Base-by-base conservation (phyloP, 2,329 filamentous ascomycete species). In the Lachnellula cervina region DNA sequence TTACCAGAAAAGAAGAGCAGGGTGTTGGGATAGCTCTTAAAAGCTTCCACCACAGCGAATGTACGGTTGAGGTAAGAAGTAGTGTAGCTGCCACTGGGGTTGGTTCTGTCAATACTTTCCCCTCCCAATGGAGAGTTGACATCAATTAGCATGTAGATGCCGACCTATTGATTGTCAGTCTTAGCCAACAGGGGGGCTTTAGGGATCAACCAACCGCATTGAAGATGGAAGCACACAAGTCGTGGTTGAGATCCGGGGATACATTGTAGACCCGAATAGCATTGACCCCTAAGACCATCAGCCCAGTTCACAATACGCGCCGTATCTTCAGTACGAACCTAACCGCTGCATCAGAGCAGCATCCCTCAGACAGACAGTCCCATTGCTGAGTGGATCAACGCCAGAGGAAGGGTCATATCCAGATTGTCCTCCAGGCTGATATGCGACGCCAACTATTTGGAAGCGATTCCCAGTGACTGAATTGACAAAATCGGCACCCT, bases 1-100 rank as follows among this genome's bases (percentile, higher is more conserved):
- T 91, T 91, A 56, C 84, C 88, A 46, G 87, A 85, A 76, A 90
- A 91, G 80, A 88, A 91, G 55, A 80, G 76, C n/a, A 86, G 75
- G 11, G 82, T 83, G 73, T 87, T 87, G 66, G 82, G 82, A 67
- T 86, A 87, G 72, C 74, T 76, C 75, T 81, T 81, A 74, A 87
- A 87, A 40, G 82, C 81, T 73, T 87, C 83, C 25, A 86, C 82
- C 49, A 87, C 77, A 58, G 81, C 81, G 68, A 87, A 87, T 42
- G 82, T 86, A 62, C 82, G 80, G 73, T 86, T 86, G 55, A 86
- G 72, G 69, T 87, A 87, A 19, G 69, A 71, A 50, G 72, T 73
- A 66, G 82, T 79, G 74, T 87, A 87, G 56, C 76, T 81, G 48
- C 76, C 75, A 79, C 79, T 82, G 23, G 83, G 83, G 57, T 80